Base-by-base conservation (phyloP, 2,329 filamentous ascomycete genomes). In the Fusarium euwallaceae region DNA sequence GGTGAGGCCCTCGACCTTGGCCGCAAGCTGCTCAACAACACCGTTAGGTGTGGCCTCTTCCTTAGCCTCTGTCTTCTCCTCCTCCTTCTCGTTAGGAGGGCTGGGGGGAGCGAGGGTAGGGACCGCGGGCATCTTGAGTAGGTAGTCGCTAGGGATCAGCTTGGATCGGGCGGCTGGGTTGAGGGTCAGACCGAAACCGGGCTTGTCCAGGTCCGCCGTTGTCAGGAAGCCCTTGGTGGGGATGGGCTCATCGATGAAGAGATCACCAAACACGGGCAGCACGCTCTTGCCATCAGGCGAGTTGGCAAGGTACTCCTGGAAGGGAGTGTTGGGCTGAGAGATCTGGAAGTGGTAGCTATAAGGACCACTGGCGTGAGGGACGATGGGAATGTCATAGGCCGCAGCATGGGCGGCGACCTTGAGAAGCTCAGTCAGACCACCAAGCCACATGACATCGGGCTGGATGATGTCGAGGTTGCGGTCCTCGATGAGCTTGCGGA, bases 271-370 rank as follows among this genome's bases (percentile, higher is more conserved):
- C 8, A 98, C 95, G 3, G 95, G 95, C 72, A 96, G 86, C 20
- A 98, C 95, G 72, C 92, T 95, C 86, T 95, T 94, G 59, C 95
- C 95, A 79, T 98, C 95, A 1, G 95, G 91, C 3, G 95, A 97
- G 85, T 98, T 98, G 77, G 95, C 95, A 27, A 98, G 89, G 81
- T 98, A 98, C 84, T 98, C 95, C 83, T 98, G 95, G 88, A 98
- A 98, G 6, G 95, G 95, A 16, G 93, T 94, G 85, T 98, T 97
- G 73, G 94, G 91, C 84, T 98, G 95, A 53, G 95, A 97, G 71
- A 98, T 92, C 75, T 98, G 95, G 81, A 97, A 98, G 84, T 98
- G 95, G 85, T 98, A 98, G 79, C 94, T 97, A 86, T 98, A 98
- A 4, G 95, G 94, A 1, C 95, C 95, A 71, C 93, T 97, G 53